These are phyloP conservation scores for Plectosphaerella plurivora DNA, from an alignment of 2,329 filamentous ascomycete species.

Conservation along the genomic window DNA sequence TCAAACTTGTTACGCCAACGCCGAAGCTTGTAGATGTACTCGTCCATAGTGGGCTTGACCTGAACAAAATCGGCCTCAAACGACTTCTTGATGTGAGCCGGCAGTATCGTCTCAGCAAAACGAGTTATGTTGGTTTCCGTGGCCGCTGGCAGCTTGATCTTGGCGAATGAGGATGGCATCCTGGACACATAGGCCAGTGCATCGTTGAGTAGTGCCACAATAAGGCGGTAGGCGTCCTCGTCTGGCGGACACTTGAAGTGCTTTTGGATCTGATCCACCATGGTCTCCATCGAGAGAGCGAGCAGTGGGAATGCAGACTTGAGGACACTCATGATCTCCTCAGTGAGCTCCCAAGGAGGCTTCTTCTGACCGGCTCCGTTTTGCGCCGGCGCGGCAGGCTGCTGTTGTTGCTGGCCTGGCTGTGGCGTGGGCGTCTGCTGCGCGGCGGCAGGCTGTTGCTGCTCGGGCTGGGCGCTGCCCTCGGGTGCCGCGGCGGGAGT, in stretches of 20 bases:
- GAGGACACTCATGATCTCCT: slow-evolving; percentile 90
- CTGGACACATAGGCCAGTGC: slow-evolving; percentile 88
- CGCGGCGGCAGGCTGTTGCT: background rate
- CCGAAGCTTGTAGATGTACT: slow-evolving; percentile 96
- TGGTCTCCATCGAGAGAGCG: slow-evolving; percentile 97
- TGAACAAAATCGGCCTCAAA: slow-evolving; percentile 97
- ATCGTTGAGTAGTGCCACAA: slow-evolving; percentile 96
- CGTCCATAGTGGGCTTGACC: slow-evolving; percentile 94
- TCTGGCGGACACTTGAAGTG: slow-evolving; percentile 99
- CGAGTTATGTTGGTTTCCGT: slow-evolving; percentile 96
- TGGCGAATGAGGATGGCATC: slow-evolving; percentile 79
- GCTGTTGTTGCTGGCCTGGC: slow-evolving; percentile 9
- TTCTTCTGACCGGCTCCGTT: slow-evolving; percentile 50
- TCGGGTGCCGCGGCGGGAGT: background rate
- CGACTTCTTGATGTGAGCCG: slow-evolving; percentile 88
- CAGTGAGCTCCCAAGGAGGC: slow-evolving; percentile 93
- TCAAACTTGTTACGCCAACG: slow-evolving; percentile 98
- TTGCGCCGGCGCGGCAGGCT: slow-evolving; percentile 10
- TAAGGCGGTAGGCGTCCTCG: slow-evolving; percentile 94
- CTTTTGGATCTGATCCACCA: slow-evolving; percentile 98
- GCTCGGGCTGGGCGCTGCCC: background rate
- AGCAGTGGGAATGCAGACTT: slow-evolving; percentile 97
- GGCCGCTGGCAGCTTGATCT: slow-evolving; percentile 80
- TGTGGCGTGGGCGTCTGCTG: background rate
- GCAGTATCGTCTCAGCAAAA: slow-evolving; percentile 94